Conservation (phyloP, 768 basidiomycete species). For the Mycena sanguinolenta region DNA sequence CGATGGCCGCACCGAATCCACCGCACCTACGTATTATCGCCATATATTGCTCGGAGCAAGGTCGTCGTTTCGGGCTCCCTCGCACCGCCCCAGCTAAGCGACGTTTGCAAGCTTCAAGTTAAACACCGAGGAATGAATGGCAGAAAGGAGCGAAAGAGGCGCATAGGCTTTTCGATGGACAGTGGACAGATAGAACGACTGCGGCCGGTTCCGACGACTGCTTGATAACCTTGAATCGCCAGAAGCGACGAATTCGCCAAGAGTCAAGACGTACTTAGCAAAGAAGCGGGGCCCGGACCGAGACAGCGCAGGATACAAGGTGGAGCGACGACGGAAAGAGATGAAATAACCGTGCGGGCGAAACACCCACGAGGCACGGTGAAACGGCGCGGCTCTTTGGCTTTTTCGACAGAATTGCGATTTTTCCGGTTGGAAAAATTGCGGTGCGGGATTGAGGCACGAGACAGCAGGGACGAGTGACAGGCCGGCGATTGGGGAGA, state of each 20-base stretch:
- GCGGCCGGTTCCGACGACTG: neutral
- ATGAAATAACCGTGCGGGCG: neutral
- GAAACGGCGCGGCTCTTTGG: neutral
- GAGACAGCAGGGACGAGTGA: neutral
- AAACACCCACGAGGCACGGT: neutral
- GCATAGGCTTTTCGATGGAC: neutral
- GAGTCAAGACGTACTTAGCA: too few species aligned
- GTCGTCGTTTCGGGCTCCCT: neutral
- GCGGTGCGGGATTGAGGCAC: neutral
- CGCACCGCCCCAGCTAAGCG: too few species aligned
- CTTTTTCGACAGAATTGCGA: slow-evolving; percentile 1
- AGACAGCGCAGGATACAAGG: neutral
- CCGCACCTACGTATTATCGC: neutral
- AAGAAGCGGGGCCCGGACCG: neutral
- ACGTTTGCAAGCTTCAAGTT: neutral
- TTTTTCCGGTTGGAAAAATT: neutral
- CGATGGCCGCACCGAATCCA: neutral
- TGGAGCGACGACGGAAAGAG: neutral
- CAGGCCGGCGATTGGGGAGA: neutral
- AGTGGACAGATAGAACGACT: neutral
- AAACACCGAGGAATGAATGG: neutral
- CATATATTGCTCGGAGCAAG: neutral
- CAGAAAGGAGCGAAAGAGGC: neutral
- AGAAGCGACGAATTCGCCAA: neutral
- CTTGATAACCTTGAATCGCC: neutral